Evolutionary conservation across 768 basidiomycete genomes (phyloP).

Genomic region (Suillus lakei): DNA sequence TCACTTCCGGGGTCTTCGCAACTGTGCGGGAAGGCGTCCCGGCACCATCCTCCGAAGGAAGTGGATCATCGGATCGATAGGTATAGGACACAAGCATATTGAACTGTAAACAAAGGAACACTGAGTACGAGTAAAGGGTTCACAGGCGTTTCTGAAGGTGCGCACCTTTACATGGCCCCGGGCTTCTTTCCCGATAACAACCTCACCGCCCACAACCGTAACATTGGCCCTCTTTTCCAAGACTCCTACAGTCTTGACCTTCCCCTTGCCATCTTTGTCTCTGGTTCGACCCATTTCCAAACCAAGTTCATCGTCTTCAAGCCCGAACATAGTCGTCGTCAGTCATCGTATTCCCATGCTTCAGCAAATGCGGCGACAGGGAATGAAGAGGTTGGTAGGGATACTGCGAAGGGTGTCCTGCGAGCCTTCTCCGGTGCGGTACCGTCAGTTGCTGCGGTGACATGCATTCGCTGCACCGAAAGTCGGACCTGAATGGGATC

Average conservation of each 20-base stretch:
- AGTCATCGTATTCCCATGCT: conserved; percentile 97
- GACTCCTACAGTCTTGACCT: conserved; percentile 70
- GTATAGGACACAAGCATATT: conserved; percentile 95
- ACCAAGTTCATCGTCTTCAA: conserved; percentile 44
- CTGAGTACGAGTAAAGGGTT: not conserved
- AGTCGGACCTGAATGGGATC: conserved; percentile 94
- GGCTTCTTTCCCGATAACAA: conserved; percentile 82
- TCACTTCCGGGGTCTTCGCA: conserved; percentile 69
- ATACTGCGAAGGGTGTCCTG: conserved; percentile 78
- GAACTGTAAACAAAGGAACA: conserved; percentile 57
- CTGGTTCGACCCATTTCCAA: conserved; percentile 43
- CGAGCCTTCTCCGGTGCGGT: conserved; percentile 57
- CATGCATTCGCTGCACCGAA: conserved; percentile 72
- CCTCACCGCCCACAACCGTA: conserved; percentile 87
- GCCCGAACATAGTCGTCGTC: conserved; percentile 83
- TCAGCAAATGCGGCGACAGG: conserved; percentile 91
- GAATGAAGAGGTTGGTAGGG: conserved; percentile 79
- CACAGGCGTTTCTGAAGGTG: conserved; percentile 7
- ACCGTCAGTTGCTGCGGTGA: conserved; percentile 47
- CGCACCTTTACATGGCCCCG: conserved; percentile 79
- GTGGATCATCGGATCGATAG: conserved; percentile 88
- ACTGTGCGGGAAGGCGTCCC: conserved; percentile 47
- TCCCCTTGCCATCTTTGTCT: conserved; percentile 51
- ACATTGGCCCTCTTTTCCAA: conserved; percentile 90
- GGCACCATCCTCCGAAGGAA: conserved; percentile 65